phyloP scores from a whole-genome alignment of 495 filamentous ascomycete genomes.

The Cairneyella variabilis region DNA sequence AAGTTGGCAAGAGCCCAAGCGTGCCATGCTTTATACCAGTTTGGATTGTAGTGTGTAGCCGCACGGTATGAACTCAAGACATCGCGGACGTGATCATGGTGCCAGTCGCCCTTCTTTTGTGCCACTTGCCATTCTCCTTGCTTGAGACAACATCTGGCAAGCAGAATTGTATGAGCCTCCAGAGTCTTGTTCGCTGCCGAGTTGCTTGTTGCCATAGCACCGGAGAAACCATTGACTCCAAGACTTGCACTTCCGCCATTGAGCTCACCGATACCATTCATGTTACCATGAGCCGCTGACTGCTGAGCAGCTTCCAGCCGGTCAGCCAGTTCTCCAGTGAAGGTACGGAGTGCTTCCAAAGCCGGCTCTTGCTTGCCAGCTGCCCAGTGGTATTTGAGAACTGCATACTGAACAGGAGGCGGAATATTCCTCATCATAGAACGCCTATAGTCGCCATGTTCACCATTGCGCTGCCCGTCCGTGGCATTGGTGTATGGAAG shows the following conservation, averaged over 20 bases:
- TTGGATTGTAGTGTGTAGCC: slow-evolving; percentile 84
- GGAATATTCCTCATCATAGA: slow-evolving; percentile 37
- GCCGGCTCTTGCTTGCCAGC: slow-evolving; percentile 58
- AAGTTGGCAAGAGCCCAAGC: slow-evolving; percentile 99
- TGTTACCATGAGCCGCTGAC: slow-evolving; percentile 52
- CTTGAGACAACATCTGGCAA: slow-evolving; percentile 92
- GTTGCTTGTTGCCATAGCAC: slow-evolving; percentile 14
- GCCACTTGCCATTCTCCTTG: slow-evolving; percentile 93
- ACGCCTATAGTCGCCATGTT: slow-evolving; percentile 22
- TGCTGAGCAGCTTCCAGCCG: slow-evolving; percentile 60
- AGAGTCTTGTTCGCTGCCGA: slow-evolving; percentile 35
- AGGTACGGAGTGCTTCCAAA: slow-evolving; percentile 72
- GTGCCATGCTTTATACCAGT: slow-evolving; percentile 99
- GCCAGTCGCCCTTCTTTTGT: slow-evolving; percentile 81
- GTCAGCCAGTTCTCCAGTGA: slow-evolving; percentile 73
- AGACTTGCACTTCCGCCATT: slow-evolving; percentile 51
- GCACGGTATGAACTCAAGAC: slow-evolving; percentile 83
- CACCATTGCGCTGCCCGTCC: slow-evolving; percentile 28
- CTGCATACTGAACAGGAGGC: slow-evolving; percentile 82
- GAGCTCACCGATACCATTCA: slow-evolving; percentile 43
- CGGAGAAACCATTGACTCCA: slow-evolving; percentile 24
- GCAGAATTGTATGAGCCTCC: slow-evolving; percentile 65
- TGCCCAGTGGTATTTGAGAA: slow-evolving; percentile 94
- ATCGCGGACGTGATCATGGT: slow-evolving; percentile 66
- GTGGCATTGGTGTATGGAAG: slow-evolving; percentile 45